These are phyloP conservation scores for Lippia alba DNA, from an alignment of 305 asterid genomes.

Conservation along the genomic window DNA sequence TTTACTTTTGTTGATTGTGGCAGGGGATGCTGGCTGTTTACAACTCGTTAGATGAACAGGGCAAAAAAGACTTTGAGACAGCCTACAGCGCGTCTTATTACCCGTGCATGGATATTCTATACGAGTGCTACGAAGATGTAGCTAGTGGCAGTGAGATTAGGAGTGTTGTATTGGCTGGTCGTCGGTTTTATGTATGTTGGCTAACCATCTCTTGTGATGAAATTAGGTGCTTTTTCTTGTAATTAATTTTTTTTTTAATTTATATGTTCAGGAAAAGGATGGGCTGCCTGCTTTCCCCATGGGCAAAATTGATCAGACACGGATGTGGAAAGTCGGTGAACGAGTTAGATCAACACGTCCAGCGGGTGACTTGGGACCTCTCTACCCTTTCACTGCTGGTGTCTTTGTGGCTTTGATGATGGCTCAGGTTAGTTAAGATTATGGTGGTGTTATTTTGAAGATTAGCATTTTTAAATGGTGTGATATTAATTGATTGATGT, in stretches of 20 bases:
- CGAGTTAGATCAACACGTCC: constrained; percentile 73
- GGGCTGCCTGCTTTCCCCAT: constrained; percentile 96
- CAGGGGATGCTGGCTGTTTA: constrained; percentile 96
- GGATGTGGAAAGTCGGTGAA: constrained; percentile 97
- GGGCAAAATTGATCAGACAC: constrained; percentile 94
- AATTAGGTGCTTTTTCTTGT: background rate
- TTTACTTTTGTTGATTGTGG: constrained; percentile 23
- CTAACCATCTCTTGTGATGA: background rate
- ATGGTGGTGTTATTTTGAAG: too few species aligned
- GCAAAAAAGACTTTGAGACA: constrained; percentile 75
- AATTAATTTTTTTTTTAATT: constrained; percentile 10
- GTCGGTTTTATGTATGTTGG: constrained; percentile 80
- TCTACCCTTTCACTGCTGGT: constrained; percentile 94
- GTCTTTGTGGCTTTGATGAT: constrained; percentile 94
- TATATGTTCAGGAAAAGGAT: constrained; percentile 73
- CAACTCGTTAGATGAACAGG: constrained; percentile 75
- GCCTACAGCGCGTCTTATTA: constrained; percentile 91
- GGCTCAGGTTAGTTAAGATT: constrained; percentile 75
- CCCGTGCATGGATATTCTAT: constrained; percentile 96
- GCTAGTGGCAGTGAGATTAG: constrained; percentile 93
- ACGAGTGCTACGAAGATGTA: constrained; percentile 96
- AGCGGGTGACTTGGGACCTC: constrained; percentile 88
- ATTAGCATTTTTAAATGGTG: too few species aligned
- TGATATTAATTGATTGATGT: too few species aligned
- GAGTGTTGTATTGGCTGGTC: constrained; percentile 98